Percentiles rank a stretch among this genome's conserved stretches.
Conservation (phyloP, 2,329 filamentous ascomycete genomes). For the Colletotrichum falcatum region DNA sequence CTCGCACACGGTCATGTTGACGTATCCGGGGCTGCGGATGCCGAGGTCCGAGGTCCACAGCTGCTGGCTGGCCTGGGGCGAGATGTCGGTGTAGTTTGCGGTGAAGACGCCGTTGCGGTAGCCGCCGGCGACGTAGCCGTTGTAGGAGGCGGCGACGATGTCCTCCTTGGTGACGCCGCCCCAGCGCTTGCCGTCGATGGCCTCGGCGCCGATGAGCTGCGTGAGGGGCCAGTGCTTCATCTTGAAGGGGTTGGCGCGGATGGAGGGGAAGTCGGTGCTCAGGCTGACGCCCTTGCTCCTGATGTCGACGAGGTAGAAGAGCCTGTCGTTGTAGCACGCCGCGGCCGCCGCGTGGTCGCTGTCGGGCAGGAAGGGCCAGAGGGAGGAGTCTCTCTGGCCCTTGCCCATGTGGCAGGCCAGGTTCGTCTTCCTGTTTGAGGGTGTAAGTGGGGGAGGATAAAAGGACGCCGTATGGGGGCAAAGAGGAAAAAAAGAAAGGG, state of each 20-base stretch:
- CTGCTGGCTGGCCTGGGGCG: background rate
- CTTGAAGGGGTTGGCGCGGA: constrained; percentile 6
- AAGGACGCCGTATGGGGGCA: too few species aligned
- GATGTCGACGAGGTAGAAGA: constrained; percentile 23
- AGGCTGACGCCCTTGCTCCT: constrained; percentile 9
- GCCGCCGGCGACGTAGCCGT: constrained; percentile 8
- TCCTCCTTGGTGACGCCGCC: constrained; percentile 22
- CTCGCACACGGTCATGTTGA: constrained; percentile 11
- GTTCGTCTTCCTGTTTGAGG: background rate
- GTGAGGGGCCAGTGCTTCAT: constrained; percentile 21
- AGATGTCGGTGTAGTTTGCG: constrained; percentile 6
- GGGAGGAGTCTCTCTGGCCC: constrained; percentile 9
- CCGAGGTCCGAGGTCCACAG: constrained; percentile 1
- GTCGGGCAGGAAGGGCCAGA: constrained; percentile 20
- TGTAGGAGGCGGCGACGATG: constrained; percentile 11
- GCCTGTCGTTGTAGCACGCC: constrained; percentile 9
- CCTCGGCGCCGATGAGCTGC: background rate
- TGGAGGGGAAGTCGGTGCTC: constrained; percentile 23
- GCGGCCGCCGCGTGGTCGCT: constrained; percentile 10
- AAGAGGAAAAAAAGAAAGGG: too few species aligned
- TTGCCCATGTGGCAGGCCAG: constrained; percentile 5
- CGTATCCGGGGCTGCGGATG: constrained; percentile 1
- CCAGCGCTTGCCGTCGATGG: constrained; percentile 2
- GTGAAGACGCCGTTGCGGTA: constrained; percentile 6
- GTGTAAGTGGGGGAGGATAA: background rate